A percentile compares a stretch with the other conserved stretches of the same genome.
These are phyloP conservation scores for Xylariaceae sp. DNA, from an alignment of 2,329 filamentous ascomycete species.

Conservation along the genomic window DNA sequence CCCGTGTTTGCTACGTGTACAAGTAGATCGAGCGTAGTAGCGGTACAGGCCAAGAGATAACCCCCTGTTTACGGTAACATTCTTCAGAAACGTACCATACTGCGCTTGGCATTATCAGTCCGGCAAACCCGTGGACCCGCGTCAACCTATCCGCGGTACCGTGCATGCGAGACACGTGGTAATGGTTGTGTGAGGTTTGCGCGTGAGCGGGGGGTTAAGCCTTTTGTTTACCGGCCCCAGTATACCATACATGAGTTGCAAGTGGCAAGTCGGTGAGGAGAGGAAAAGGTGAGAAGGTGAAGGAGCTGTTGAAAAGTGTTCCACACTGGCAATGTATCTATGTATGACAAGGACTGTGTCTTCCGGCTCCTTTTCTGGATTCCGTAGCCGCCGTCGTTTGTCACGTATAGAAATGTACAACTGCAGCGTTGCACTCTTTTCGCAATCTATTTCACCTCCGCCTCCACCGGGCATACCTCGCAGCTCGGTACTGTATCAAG, in stretches of 20 bases:
- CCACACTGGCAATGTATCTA: no score
- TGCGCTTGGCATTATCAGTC: conserved; percentile 6
- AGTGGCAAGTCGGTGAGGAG: conserved; percentile 28
- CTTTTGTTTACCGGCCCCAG: conserved; percentile 23
- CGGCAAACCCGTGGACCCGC: conserved; percentile 8
- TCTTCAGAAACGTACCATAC: no score
- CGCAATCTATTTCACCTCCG: not conserved
- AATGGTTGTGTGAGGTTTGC: conserved; percentile 1
- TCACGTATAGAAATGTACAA: not conserved
- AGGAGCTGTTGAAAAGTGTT: no score
- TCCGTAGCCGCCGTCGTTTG: conserved; percentile 7
- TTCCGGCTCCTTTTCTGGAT: conserved; percentile 1
- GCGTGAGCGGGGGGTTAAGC: conserved; percentile 12
- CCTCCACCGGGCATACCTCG: not conserved
- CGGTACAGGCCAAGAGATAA: no score
- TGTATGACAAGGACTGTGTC: conserved; percentile 16
- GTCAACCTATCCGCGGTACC: not conserved
- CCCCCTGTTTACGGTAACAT: no score
- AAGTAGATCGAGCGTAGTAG: no score
- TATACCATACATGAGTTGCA: conserved; percentile 11
- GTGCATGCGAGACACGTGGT: not conserved
- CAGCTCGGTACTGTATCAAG: not conserved
- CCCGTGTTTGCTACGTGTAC: no score
- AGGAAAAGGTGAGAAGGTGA: no score
- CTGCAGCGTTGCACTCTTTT: conserved; percentile 5